These are phyloP conservation scores for Beauveria sp. DNA, from an alignment of 2,329 filamentous ascomycete species.

Conservation along the genomic window DNA sequence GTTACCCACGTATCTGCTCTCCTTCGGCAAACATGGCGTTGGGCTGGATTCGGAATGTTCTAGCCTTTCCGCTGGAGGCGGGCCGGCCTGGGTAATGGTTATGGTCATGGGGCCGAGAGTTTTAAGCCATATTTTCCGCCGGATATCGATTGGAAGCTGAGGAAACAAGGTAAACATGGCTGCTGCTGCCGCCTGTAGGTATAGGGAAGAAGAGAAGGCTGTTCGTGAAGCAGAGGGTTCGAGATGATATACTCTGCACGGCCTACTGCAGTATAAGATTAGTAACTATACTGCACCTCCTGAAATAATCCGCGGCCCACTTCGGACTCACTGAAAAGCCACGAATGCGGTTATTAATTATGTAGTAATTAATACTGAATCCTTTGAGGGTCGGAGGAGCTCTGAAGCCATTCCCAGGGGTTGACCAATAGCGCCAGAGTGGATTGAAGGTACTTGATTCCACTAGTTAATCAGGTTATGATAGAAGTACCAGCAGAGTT, in stretches of 20 bases:
- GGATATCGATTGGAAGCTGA: not conserved
- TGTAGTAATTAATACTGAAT: too few relatives aligned
- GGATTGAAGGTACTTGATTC: too few relatives aligned
- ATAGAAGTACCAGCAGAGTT: too few relatives aligned
- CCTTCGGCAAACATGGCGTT: too few relatives aligned
- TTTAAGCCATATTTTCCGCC: conserved; percentile 6
- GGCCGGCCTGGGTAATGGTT: not conserved
- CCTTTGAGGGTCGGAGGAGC: too few relatives aligned
- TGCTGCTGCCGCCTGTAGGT: not conserved
- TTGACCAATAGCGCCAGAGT: too few relatives aligned
- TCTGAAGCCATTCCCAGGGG: too few relatives aligned
- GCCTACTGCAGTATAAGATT: not conserved
- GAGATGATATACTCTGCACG: not conserved
- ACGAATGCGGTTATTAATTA: too few relatives aligned
- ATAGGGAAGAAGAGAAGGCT: not conserved
- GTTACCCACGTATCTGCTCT: not conserved
- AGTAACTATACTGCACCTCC: not conserved
- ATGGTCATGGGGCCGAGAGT: conserved; percentile 2
- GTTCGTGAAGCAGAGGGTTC: not conserved
- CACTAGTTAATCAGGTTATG: too few relatives aligned
- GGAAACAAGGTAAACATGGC: not conserved
- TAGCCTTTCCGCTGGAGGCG: not conserved
- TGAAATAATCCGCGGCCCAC: too few relatives aligned
- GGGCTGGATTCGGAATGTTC: too few relatives aligned
- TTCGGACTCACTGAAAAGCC: too few relatives aligned